Percentiles rank a stretch among this genome's conserved stretches.
phyloP scores from a whole-genome alignment of 345 rosid genomes.

The Murraya paniculata region DNA sequence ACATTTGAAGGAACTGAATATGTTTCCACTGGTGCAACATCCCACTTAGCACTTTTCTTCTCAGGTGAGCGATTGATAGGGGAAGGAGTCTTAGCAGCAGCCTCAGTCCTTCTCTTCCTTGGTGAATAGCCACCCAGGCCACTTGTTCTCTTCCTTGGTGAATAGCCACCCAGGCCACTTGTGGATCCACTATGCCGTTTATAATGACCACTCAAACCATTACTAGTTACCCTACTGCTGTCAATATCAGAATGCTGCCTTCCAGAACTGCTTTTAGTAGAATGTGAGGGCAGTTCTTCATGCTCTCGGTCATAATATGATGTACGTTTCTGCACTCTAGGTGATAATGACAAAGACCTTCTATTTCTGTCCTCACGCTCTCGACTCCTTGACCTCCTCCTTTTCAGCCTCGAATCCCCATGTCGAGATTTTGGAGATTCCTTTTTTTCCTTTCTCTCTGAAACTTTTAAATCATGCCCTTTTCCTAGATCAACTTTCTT shows the following conservation, averaged over 20 bases:
- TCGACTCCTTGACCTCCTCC: conserved; percentile 67
- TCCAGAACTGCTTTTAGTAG: conserved; percentile 46
- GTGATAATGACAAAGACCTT: conserved; percentile 57
- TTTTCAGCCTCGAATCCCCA: conserved; percentile 49
- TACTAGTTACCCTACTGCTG: conserved; percentile 33
- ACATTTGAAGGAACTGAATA: conserved; percentile 41
- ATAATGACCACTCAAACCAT: conserved; percentile 52
- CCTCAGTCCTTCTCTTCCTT: conserved; percentile 72
- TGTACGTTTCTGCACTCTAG: conserved; percentile 42
- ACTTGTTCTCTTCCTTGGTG: conserved; percentile 84
- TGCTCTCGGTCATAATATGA: conserved; percentile 43
- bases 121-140: conserved; percentile 97
- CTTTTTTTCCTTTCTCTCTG: conserved; percentile 48
- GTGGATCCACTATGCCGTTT: conserved; percentile 46
- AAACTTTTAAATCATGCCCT: conserved; percentile 39
- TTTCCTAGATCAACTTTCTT: conserved; percentile 49
- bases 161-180: conserved; percentile 93
- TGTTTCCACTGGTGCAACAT: conserved; percentile 52
- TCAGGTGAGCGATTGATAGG: conserved; percentile 64
- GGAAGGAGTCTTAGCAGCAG: conserved; percentile 62
- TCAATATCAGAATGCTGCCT: conserved; percentile 46
- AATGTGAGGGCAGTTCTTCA: conserved; percentile 37
- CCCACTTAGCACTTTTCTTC: conserved; percentile 82
- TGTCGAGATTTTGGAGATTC: conserved; percentile 49
- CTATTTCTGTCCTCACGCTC: conserved; percentile 49